Evolutionary conservation across 1,284 basidiomycete species (phyloP).

Genomic region (Irpex sp.): DNA sequence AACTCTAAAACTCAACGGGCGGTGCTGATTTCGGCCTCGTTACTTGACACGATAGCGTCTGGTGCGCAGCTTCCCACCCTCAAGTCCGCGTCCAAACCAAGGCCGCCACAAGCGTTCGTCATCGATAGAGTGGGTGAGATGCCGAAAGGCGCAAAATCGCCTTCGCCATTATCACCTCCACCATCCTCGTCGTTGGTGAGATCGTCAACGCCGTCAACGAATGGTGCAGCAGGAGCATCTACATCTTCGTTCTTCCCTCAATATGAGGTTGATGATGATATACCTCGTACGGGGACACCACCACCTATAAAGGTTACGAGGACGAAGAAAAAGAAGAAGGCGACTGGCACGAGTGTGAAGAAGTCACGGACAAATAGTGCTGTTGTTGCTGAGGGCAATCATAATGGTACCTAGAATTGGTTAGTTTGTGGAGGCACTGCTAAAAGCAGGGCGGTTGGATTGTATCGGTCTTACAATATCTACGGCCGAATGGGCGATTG

Average conservation of each 20-base stretch:
- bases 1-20: neutral
- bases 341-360: conserved; percentile 40
- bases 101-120: conserved; percentile 37
- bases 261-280: conserved; percentile 48
- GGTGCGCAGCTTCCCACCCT: conserved; percentile 26
- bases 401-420: too few species aligned
- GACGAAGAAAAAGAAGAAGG: conserved; percentile 60
- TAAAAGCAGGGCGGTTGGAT: too few species aligned
- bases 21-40: too few species aligned
- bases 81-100: conserved; percentile 21
- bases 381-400: conserved; percentile 8
- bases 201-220: conserved; percentile 21
- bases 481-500: too few species aligned
- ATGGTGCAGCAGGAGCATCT: conserved; percentile 23
- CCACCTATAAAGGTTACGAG: conserved; percentile 71
- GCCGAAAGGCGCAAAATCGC: conserved; percentile 53
- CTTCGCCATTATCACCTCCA: conserved; percentile 11
- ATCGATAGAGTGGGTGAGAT: conserved; percentile 85
- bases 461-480: too few species aligned
- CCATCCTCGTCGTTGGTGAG: conserved; percentile 17
- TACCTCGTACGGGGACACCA: conserved; percentile 25
- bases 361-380: conserved; percentile 54
- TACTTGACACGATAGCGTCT: neutral
- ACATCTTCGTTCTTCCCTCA: conserved; percentile 50
- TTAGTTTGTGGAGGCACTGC: too few species aligned